Conservation (phyloP, 768 basidiomycete species). For the Leccinum boreale region DNA sequence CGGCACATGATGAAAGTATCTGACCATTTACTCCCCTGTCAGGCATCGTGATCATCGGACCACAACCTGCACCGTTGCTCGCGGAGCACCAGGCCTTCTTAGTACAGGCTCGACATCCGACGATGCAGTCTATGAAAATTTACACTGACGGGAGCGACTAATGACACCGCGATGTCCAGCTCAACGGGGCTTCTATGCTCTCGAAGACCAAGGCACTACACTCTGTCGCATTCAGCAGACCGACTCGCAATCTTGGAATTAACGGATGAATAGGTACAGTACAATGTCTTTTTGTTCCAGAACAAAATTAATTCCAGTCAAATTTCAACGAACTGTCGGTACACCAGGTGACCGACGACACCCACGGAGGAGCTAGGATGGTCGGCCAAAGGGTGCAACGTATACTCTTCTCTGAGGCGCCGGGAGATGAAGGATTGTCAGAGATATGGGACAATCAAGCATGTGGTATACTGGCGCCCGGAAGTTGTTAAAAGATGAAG, state of each 20-base stretch:
- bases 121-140: too few species aligned
- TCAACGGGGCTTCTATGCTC: too few species aligned
- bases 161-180: too few species aligned
- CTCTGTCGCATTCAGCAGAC: neutral
- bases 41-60: too few species aligned
- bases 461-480: slow-evolving; percentile 57
- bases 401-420: slow-evolving; percentile 51
- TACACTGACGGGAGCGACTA: too few species aligned
- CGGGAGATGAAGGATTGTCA: slow-evolving; percentile 49
- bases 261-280: neutral
- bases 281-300: neutral
- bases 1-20: too few species aligned
- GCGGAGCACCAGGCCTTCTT: too few species aligned
- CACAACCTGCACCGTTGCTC: too few species aligned
- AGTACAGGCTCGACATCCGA: too few species aligned
- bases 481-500: slow-evolving; percentile 66
- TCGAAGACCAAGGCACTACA: neutral
- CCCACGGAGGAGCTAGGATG: slow-evolving; percentile 44
- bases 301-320: too few species aligned
- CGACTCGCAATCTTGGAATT: neutral
- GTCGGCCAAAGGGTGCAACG: slow-evolving; percentile 60
- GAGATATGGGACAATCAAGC: slow-evolving; percentile 39
- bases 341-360: slow-evolving; percentile 63
- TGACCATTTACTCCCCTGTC: too few species aligned
- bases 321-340: slow-evolving; percentile 33